Percentiles rank a stretch among this genome's conserved stretches.
Evolutionary conservation across 2,329 filamentous ascomycete species (phyloP).

Genomic region (Xylariaceae sp.): DNA sequence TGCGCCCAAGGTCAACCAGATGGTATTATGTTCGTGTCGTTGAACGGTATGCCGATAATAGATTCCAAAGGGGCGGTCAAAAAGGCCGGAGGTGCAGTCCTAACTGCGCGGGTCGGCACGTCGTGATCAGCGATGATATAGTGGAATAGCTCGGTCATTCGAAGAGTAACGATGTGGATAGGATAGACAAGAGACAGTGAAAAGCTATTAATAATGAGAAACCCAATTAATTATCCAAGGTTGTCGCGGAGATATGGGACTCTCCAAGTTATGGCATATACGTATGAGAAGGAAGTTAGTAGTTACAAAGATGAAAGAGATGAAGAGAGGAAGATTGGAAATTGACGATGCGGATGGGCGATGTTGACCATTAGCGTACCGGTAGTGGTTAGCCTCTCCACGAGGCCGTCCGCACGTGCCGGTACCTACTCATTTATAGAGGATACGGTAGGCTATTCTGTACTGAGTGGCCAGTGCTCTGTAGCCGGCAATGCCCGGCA

Average conservation of each 20-base stretch:
- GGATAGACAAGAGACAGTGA: background rate
- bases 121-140: slow-evolving; percentile 7
- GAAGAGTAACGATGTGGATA: slow-evolving; percentile 9
- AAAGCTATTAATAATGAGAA: background rate
- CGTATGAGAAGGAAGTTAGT: background rate
- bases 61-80: background rate
- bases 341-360: slow-evolving; percentile 1
- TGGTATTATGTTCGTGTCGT: background rate
- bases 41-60: background rate
- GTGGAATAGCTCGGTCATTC: slow-evolving; percentile 3
- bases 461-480: too few relatives aligned
- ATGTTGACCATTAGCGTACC: too few relatives aligned
- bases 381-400: too few relatives aligned
- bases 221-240: slow-evolving; percentile 1
- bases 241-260: slow-evolving; percentile 1
- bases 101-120: background rate
- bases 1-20: slow-evolving; percentile 2
- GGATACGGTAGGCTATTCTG: too few relatives aligned
- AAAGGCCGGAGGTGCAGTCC: background rate
- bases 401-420: too few relatives aligned
- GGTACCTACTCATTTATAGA: too few relatives aligned
- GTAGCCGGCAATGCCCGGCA: too few relatives aligned
- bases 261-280: slow-evolving; percentile 5
- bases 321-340: background rate
- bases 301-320: background rate